phyloP scores from a whole-genome alignment of 1,284 basidiomycete species.

The Papiliotrema fonsecae region DNA sequence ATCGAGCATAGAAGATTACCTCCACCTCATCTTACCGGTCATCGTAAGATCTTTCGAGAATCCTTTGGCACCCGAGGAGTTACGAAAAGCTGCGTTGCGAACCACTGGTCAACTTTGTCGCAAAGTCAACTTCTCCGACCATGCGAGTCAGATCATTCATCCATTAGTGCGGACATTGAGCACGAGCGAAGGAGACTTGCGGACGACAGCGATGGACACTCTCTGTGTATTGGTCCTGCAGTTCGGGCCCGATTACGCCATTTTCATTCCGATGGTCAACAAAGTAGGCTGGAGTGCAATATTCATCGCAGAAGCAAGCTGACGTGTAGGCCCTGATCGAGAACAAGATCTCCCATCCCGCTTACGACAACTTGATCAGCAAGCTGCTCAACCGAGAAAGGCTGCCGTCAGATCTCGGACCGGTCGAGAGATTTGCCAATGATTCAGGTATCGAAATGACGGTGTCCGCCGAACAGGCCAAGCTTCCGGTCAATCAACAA shows the following conservation, averaged over 20 bases:
- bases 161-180: constrained; percentile 86
- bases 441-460: constrained; percentile 29
- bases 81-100: constrained; percentile 84
- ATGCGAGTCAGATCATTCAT: constrained; percentile 94
- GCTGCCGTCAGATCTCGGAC: constrained; percentile 60
- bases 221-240: constrained; percentile 88
- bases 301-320: neutral
- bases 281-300: constrained; percentile 70
- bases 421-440: constrained; percentile 46
- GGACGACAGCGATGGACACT: constrained; percentile 86
- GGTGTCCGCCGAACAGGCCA: constrained; percentile 63
- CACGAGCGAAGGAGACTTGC: constrained; percentile 70
- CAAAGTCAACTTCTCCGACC: constrained; percentile 98
- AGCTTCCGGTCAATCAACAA: constrained; percentile 94
- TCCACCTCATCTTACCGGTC: constrained; percentile 93
- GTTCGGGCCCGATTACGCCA: constrained; percentile 92
- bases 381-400: constrained; percentile 90
- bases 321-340: constrained; percentile 64
- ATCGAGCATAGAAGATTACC: constrained; percentile 93
- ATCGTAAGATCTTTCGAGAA: constrained; percentile 90
- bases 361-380: constrained; percentile 82
- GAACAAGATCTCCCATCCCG: constrained; percentile 74
- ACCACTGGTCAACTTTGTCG: constrained; percentile 87
- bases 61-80: constrained; percentile 63
- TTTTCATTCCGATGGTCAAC: constrained; percentile 94